Conservation (phyloP, 345 rosid genomes). For the Trapa bicornis region DNA sequence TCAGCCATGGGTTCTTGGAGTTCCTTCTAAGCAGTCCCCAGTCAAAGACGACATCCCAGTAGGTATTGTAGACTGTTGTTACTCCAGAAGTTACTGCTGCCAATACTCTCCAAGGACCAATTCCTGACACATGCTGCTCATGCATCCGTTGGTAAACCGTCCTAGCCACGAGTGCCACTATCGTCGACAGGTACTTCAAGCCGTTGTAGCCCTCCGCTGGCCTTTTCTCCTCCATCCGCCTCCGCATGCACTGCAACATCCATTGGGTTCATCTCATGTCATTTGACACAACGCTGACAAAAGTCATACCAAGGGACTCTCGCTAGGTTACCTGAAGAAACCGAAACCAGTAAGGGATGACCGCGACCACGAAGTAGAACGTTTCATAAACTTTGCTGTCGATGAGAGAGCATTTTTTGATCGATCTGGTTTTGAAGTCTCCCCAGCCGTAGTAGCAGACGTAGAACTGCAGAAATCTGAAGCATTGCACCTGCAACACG, state of each 20-base stretch:
- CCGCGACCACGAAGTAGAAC: conserved; percentile 38
- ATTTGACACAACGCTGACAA: no score
- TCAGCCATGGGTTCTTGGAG: conserved; percentile 64
- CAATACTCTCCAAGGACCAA: conserved; percentile 23
- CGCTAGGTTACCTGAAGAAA: conserved; percentile 42
- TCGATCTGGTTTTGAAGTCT: conserved; percentile 22
- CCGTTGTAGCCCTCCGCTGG: conserved; percentile 28
- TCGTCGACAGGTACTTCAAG: conserved; percentile 49
- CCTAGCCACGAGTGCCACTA: conserved; percentile 41
- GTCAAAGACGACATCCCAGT: conserved; percentile 64
- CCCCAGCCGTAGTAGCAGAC: conserved; percentile 15
- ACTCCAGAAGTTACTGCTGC: conserved; percentile 40
- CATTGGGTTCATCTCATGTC: no score
- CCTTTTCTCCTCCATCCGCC: conserved; percentile 47
- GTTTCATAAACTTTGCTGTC: conserved; percentile 28
- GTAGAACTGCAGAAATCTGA: conserved; percentile 10
- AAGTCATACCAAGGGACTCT: no score
- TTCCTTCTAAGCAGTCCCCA: conserved; percentile 61
- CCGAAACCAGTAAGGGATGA: conserved; percentile 67
- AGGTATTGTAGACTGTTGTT: conserved; percentile 39
- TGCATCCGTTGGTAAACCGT: conserved; percentile 21
- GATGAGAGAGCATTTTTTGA: conserved; percentile 21
- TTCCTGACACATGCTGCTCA: conserved; percentile 14
- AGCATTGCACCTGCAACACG: conserved; percentile 2
- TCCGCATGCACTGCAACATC: conserved; percentile 37